Evolutionary conservation across 768 basidiomycete species (phyloP), one percentile per base, ranked within the genome.

Genomic region (Lactarius evosmus): DNA sequence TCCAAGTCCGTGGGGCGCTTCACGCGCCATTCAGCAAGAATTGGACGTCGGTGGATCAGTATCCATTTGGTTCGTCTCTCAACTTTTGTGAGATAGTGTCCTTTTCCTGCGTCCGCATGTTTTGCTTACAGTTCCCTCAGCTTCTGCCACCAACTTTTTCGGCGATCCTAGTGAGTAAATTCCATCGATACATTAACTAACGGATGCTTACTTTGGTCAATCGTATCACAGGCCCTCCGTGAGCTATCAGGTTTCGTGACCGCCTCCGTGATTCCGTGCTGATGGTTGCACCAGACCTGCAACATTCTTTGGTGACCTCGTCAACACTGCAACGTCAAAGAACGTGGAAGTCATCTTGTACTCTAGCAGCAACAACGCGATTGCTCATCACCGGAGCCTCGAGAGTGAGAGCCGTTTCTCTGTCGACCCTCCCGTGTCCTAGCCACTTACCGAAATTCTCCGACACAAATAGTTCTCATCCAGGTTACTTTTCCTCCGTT

Each of bases 21-120:
- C 88, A 91, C 72, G 88, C 88, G 3, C 88, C 88, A 3, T 82
- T 78, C 9, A 88, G 81, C 71, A 78, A 79, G 66, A 70, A 82
- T 38, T 82, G 82, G 81, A 38, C 33, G 0, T 66, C 65, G n/a
- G 29, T 62, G 34, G 46, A 52, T 25, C 54, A 38, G 34, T 52
- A 61, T 25, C 56, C 65, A 14, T 66, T 66, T 40, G 60, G 65
- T 22, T 66, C 65, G 32, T 49, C 65, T 6, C 38, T 56, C 49
- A 66, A 66, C 32, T 49, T 54, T 38, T 58, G 64, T 65, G n/a
- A 41, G 59, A 12, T 19, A 17, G 12, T 50, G 19, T 6, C 33
- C 44, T 40, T 40, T 22, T 41, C 34, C 29, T 16, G n/a, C 16
- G 3, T 49, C 12, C 5, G 38, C 5, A 34, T 33, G 19, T 33